Conservation (phyloP, 2,329 filamentous ascomycete species). For the Ophiocordyceps camponoti-leonardi region DNA sequence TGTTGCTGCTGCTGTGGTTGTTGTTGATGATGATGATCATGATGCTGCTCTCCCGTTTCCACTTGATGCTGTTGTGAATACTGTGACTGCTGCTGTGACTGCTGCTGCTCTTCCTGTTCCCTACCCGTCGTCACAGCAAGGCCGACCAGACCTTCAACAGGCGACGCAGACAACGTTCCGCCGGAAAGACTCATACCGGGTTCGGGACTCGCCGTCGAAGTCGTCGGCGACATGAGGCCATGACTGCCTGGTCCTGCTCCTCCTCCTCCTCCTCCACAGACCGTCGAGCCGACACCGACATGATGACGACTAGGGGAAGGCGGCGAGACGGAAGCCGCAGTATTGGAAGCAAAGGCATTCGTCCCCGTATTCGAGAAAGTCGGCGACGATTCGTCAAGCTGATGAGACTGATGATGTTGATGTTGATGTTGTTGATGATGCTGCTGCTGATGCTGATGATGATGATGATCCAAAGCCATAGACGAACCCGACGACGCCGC, state of each 20-base stretch:
- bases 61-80: neutral
- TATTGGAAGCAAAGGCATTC: neutral
- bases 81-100: neutral
- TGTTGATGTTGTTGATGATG: too few species aligned
- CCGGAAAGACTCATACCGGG: slow-evolving; percentile 2
- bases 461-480: neutral
- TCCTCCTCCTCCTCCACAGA: too few species aligned
- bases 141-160: neutral
- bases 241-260: too few species aligned
- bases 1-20: neutral
- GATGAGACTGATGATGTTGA: neutral
- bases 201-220: slow-evolving; percentile 12
- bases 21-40: neutral
- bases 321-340: too few species aligned
- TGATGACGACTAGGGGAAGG: slow-evolving; percentile 4
- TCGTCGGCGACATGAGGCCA: slow-evolving; percentile 13
- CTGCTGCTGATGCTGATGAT: neutral
- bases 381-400: neutral
- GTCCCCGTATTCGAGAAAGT: neutral
- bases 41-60: neutral
- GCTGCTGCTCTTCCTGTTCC: neutral
- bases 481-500: neutral
- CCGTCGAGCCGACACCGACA: too few species aligned
- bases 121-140: neutral
- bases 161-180: neutral